These are phyloP conservation scores for Trifolium subterraneum DNA, from an alignment of 306 rosid genomes.

Conservation along the genomic window DNA sequence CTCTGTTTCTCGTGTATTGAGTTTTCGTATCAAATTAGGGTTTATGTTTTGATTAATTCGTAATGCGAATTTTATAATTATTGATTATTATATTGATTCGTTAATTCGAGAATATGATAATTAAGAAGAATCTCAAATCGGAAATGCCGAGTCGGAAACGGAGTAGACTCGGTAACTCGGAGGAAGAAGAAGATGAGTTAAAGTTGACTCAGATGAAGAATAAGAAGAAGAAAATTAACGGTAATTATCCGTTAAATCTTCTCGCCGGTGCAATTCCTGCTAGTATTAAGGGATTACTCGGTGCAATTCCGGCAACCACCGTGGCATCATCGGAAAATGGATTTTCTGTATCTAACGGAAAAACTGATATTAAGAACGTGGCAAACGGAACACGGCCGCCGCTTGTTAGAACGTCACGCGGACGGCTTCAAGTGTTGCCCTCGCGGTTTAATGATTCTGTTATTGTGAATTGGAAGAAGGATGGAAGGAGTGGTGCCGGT, in stretches of 20 bases:
- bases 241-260: conserved; percentile 69
- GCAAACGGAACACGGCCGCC: conserved; percentile 55
- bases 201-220: conserved; percentile 47
- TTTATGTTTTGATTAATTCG: too few relatives aligned
- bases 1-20: too few relatives aligned
- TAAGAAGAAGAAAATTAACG: conserved; percentile 63
- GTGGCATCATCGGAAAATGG: conserved; percentile 45
- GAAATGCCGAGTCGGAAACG: conserved; percentile 90
- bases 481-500: conserved; percentile 40
- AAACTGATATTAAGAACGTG: conserved; percentile 13
- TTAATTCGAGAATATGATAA: conserved; percentile 58
- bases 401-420: conserved; percentile 75
- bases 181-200: conserved; percentile 62
- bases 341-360: conserved; percentile 29
- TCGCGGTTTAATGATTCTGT: conserved; percentile 86
- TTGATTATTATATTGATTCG: conserved; percentile 12
- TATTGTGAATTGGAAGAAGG: conserved; percentile 86
- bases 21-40: too few relatives aligned
- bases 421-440: conserved; percentile 85
- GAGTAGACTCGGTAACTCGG: conserved; percentile 60
- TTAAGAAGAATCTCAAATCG: conserved; percentile 80
- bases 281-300: conserved; percentile 54
- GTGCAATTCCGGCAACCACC: neutral
- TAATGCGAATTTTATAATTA: conserved; percentile 16
- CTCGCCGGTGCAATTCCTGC: conserved; percentile 68